Evolutionary conservation across 148 eudicot species (phyloP), one percentile per base, ranked within the genome.

Genomic region (Cornus kousa): DNA sequence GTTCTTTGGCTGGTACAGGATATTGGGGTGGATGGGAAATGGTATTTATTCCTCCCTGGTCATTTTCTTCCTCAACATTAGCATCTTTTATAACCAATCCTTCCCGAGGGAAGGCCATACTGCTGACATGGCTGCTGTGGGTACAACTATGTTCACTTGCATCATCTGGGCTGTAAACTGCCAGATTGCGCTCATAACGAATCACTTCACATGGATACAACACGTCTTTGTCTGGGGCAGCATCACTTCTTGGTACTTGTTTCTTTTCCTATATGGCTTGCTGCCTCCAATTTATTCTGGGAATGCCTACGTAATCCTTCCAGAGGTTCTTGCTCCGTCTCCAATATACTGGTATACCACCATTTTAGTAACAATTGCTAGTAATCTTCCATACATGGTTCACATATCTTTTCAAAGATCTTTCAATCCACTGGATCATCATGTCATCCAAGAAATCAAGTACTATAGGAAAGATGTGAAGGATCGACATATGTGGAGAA

Each of bases 141-240:
- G 96, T 59, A 87, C 96, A 20, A 86, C 89, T 78, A 92, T 92
- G 93, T 92, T 92, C 87, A 88, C 93, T 2, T 83, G 91, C 75
- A 82, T 90, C 33, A 89, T 92, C 16, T 92, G 96, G 93, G 85
- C 84, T 0, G 96, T 92, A 10, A 92, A 92, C 74, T 87, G 83
- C 76, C 96, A 92, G 78, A 88, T 92, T 5, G 88, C 89, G 23
- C 89, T 92, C 73, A 86, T 87, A 5, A 90, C 89, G 90, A 86
- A 88, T 80, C 93, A 92, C 86, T 90, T 92, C 86, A 92, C 96
- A 0, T 90, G 93, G 90, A 90, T 92, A 64, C 96, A 92, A 78
- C 92, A 88, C 76, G 40, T 83, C 23, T 80, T 89, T 0, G 87
- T 92, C 7, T 90, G 93, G 93, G 96, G 96, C 1, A 88, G 92